These are phyloP conservation scores for Conoideocrella luteorostrata DNA, from an alignment of 2,329 filamentous ascomycete species.

Conservation along the genomic window DNA sequence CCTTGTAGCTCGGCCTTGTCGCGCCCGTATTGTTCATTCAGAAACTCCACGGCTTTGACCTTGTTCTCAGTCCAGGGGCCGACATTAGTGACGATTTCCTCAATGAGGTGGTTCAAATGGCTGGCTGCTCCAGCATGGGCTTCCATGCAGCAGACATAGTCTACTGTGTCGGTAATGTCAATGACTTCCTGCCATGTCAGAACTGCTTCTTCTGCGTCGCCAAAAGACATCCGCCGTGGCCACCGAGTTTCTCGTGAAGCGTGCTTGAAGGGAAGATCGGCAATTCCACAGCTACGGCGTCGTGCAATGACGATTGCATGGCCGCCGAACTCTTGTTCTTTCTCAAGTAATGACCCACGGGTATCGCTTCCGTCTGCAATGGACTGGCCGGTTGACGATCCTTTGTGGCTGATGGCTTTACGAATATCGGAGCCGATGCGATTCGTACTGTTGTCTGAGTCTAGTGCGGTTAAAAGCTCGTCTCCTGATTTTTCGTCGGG, in stretches of 20 bases:
- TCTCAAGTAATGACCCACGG: slow-evolving; percentile 44
- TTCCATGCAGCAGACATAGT: slow-evolving; percentile 21
- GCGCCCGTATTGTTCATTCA: slow-evolving; percentile 56
- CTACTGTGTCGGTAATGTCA: slow-evolving; percentile 27
- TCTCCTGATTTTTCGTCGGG: slow-evolving; percentile 15
- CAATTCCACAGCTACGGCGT: slow-evolving; percentile 50
- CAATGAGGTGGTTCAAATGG: slow-evolving; percentile 47
- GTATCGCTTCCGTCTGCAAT: slow-evolving; percentile 54
- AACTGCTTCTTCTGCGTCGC: slow-evolving; percentile 68
- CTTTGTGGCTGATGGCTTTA: slow-evolving; percentile 34
- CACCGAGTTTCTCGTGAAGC: slow-evolving; percentile 53
- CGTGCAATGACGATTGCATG: slow-evolving; percentile 50
- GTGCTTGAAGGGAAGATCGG: slow-evolving; percentile 22
- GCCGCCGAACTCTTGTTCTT: slow-evolving; percentile 38
- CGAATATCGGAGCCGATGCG: slow-evolving; percentile 35
- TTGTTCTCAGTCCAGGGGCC: slow-evolving; percentile 56
- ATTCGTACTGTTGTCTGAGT: slow-evolving; percentile 20
- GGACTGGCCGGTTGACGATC: slow-evolving; percentile 52
- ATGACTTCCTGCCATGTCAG: slow-evolving; percentile 57
- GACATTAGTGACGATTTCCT: slow-evolving; percentile 44
- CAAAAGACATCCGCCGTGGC: slow-evolving; percentile 69
- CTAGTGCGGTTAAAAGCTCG: slow-evolving; percentile 16
- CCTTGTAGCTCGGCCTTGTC: slow-evolving; percentile 60
- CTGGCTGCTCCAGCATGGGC: slow-evolving; percentile 47
- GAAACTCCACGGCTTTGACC: slow-evolving; percentile 46